Evolutionary conservation across 164 flowering plant genomes (phyloP).

Genomic region (Warburgia ugandensis): DNA sequence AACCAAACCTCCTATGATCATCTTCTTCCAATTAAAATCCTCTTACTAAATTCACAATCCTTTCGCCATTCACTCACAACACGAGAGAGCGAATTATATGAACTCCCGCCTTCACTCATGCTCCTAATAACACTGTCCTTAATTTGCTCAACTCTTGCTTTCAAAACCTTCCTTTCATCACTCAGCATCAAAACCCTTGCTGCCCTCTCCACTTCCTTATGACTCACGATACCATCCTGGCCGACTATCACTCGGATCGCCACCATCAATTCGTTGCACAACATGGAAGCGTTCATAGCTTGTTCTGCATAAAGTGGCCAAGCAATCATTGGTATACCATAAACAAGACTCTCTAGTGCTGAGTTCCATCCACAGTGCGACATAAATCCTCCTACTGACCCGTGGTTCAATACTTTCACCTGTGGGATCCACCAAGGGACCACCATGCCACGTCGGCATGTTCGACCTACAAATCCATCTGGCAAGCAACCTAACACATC

Average conservation of each 20-base stretch:
- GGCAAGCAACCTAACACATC: conserved; percentile 28
- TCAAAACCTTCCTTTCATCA: conserved; percentile 20
- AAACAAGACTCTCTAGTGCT: conserved; percentile 32
- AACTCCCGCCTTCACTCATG: conserved; percentile 23
- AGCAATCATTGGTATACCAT: conserved; percentile 46
- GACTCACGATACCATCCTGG: background rate
- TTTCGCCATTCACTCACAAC: conserved; percentile 9
- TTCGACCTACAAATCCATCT: conserved; percentile 35
- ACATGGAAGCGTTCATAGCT: conserved; percentile 39
- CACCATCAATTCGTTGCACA: conserved; percentile 31
- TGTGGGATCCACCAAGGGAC: conserved; percentile 44
- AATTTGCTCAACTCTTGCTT: conserved; percentile 19
- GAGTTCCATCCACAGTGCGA: too few relatives aligned
- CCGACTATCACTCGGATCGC: conserved; percentile 15
- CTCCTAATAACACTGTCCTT: conserved; percentile 17
- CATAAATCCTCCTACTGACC: conserved; percentile 33
- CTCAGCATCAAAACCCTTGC: conserved; percentile 31
- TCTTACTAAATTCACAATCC: too few relatives aligned
- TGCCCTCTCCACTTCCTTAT: conserved; percentile 32
- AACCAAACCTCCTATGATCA: too few relatives aligned
- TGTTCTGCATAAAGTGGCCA: conserved; percentile 64
- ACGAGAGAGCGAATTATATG: conserved; percentile 16
- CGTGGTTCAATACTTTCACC: conserved; percentile 29
- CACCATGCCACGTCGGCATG: conserved; percentile 26
- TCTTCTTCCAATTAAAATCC: too few relatives aligned